Conservation (phyloP, 768 basidiomycete genomes). For the Tricholoma flavovirens region DNA sequence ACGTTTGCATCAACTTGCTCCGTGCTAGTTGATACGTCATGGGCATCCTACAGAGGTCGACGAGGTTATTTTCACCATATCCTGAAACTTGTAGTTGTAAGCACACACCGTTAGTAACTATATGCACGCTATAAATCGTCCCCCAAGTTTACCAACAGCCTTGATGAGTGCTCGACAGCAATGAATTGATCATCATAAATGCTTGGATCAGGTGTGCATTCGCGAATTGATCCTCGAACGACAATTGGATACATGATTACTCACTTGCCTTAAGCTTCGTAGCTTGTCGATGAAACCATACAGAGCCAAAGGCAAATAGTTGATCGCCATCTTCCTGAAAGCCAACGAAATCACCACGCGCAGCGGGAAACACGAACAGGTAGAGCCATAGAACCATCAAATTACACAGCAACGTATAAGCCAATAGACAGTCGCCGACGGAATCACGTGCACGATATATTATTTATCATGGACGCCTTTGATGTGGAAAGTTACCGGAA, state of each 20-base stretch:
- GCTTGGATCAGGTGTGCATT: neutral
- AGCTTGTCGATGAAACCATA: neutral
- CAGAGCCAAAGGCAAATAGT: neutral
- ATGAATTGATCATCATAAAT: neutral
- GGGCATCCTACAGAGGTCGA: neutral
- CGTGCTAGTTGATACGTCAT: neutral
- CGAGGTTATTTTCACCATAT: too few relatives aligned
- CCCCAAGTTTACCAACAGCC: neutral
- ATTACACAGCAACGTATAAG: neutral
- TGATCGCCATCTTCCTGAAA: neutral
- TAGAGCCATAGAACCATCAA: neutral
- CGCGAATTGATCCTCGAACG: neutral
- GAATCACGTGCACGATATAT: conserved; percentile 1
- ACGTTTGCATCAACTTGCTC: neutral
- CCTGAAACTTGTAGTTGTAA: neutral
- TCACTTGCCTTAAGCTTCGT: neutral
- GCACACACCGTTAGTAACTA: neutral
- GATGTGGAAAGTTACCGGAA: conserved; percentile 57
- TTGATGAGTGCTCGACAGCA: neutral
- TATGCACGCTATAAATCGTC: neutral
- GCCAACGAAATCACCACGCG: neutral
- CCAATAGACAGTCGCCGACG: neutral
- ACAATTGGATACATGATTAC: neutral
- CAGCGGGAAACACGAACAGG: neutral
- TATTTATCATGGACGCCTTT: conserved; percentile 7